These are phyloP conservation scores for Lagerstroemia speciosa DNA, from an alignment of 345 rosid species.

Conservation along the genomic window DNA sequence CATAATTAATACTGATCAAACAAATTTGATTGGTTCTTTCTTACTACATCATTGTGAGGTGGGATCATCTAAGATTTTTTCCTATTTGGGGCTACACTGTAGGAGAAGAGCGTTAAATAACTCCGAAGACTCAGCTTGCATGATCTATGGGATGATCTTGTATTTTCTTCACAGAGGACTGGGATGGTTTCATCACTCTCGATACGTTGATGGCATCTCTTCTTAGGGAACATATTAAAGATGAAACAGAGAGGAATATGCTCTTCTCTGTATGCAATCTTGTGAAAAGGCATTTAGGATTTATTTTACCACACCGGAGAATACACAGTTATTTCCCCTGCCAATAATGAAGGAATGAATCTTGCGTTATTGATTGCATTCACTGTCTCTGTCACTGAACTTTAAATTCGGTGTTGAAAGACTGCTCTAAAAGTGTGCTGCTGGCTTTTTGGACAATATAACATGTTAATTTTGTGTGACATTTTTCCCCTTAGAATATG, in stretches of 20 bases:
- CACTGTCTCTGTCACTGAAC: neutral
- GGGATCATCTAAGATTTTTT: no score
- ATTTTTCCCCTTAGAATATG: no score
- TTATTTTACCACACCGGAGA: neutral
- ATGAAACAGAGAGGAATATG: neutral
- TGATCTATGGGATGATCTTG: neutral
- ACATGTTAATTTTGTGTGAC: neutral
- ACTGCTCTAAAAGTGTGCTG: neutral
- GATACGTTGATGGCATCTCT: neutral
- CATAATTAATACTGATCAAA: no score
- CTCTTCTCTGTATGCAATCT: neutral
- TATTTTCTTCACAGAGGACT: neutral
- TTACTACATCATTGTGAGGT: no score
- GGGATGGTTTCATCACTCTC: neutral
- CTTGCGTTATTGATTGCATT: neutral
- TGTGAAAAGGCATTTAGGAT: neutral
- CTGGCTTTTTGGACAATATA: neutral
- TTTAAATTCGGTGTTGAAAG: neutral
- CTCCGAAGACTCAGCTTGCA: neutral
- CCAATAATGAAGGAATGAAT: neutral
- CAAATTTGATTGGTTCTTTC: no score
- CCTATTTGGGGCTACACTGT: neutral
- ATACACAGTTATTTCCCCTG: neutral
- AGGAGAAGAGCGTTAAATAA: neutral
- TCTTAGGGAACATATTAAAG: neutral